Conservation (phyloP, 768 basidiomycete species). For the Dentipellis fragilis region DNA sequence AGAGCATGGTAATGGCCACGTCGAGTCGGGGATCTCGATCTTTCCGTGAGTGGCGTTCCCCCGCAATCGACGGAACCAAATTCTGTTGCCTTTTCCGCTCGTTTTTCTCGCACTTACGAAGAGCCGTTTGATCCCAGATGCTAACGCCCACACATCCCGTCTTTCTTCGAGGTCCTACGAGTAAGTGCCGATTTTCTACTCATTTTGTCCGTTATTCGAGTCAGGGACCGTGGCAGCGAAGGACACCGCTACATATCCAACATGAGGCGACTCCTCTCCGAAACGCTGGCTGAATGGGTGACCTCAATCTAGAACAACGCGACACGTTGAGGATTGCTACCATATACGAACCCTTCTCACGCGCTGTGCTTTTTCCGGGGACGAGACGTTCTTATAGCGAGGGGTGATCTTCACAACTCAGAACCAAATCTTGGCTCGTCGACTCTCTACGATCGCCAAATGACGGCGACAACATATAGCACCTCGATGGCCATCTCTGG, state of each 20-base stretch:
- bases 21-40: background rate
- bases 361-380: background rate
- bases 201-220: background rate
- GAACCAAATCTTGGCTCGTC: slow-evolving; percentile 1
- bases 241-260: too few species aligned
- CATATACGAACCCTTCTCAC: slow-evolving; percentile 16
- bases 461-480: background rate
- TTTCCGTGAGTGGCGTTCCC: background rate
- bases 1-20: slow-evolving; percentile 12
- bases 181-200: too few species aligned
- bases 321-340: slow-evolving; percentile 15
- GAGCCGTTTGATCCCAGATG: too few species aligned
- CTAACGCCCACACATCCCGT: too few species aligned
- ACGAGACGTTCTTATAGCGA: background rate
- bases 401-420: background rate
- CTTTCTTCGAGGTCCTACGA: too few species aligned
- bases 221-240: background rate
- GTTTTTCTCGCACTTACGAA: background rate
- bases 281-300: background rate
- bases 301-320: background rate
- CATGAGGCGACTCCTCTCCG: background rate
- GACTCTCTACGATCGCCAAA: background rate
- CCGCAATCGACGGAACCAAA: background rate
- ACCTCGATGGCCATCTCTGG: background rate
- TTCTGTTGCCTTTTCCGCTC: background rate